These are phyloP conservation scores for Drechslera avenae DNA, from an alignment of 2,329 filamentous ascomycete species.

Conservation along the genomic window DNA sequence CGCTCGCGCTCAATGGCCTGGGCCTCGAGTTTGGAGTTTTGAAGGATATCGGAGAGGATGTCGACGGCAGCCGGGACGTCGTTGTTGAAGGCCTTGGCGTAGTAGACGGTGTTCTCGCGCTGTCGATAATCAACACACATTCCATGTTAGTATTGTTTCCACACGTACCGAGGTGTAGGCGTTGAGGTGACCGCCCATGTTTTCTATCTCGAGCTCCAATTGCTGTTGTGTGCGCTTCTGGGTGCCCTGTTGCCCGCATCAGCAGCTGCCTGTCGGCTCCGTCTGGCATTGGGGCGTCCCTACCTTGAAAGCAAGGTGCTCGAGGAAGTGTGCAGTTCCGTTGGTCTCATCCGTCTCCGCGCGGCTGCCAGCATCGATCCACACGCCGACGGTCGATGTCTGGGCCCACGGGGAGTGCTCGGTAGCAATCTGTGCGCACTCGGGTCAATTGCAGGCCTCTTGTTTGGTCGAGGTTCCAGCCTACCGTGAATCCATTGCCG, in stretches of 20 bases:
- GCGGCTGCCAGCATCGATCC: slow-evolving; percentile 98
- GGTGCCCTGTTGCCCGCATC: slow-evolving; percentile 69
- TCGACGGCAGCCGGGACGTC: slow-evolving; percentile 96
- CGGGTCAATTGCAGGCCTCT: slow-evolving; percentile 41
- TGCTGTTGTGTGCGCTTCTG: slow-evolving; percentile 94
- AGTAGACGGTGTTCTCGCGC: slow-evolving; percentile 99
- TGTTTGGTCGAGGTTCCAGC: slow-evolving; percentile 29
- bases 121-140: slow-evolving; percentile 49
- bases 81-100: slow-evolving; percentile 98
- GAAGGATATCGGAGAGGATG: slow-evolving; percentile 98
- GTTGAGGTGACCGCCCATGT: slow-evolving; percentile 99
- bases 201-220: slow-evolving; percentile 99
- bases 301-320: slow-evolving; percentile 99
- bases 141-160: slow-evolving; percentile 9
- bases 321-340: slow-evolving; percentile 98
- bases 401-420: slow-evolving; percentile 98
- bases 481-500: slow-evolving; percentile 95
- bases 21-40: slow-evolving; percentile 97
- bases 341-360: slow-evolving; percentile 98
- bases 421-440: slow-evolving; percentile 80
- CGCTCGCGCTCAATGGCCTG: slow-evolving; percentile 94
- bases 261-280: slow-evolving; percentile 31
- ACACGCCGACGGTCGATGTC: slow-evolving; percentile 97
- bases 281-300: slow-evolving; percentile 8
- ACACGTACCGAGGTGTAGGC: slow-evolving; percentile 93